Percentiles rank a stretch among this genome's conserved stretches.
Conservation (phyloP, 1,284 basidiomycete genomes). For the Porodaedalea pini region DNA sequence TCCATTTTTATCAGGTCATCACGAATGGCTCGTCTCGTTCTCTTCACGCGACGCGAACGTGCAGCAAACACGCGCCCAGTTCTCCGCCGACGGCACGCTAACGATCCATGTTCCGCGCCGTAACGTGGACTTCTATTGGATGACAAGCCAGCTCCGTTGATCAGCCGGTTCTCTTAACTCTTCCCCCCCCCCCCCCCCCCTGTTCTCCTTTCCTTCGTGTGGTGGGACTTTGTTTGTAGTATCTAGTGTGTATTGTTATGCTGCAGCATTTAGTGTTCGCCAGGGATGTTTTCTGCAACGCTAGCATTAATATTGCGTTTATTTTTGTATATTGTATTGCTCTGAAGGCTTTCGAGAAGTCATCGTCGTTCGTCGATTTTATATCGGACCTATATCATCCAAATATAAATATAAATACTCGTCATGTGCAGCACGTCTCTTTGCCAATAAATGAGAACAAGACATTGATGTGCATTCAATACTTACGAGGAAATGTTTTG, state of each 20-base stretch:
- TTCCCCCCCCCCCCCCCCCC: background rate
- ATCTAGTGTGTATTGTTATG: background rate
- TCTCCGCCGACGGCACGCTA: slow-evolving; percentile 26
- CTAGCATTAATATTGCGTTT: no score
- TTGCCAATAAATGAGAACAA: no score
- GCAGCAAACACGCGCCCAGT: slow-evolving; percentile 25
- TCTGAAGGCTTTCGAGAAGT: no score
- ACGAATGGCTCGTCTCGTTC: slow-evolving; percentile 31
- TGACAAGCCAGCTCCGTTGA: slow-evolving; percentile 10
- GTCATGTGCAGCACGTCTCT: no score
- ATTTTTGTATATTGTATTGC: no score
- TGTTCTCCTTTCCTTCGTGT: background rate
- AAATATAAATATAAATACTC: no score
- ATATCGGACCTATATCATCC: no score
- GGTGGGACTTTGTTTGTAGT: background rate
- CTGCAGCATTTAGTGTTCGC: background rate
- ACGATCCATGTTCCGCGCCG: slow-evolving; percentile 25
- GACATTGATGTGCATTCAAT: no score
- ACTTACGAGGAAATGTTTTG: no score
- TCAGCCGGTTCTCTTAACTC: background rate
- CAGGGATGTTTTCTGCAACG: no score
- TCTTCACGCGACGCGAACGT: slow-evolving; percentile 30
- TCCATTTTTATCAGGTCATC: slow-evolving; percentile 25
- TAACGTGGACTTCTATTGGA: background rate
- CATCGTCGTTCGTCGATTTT: no score